phyloP scores from a whole-genome alignment of 106 monocot genomes.

The Acanthochlamys bracteata region DNA sequence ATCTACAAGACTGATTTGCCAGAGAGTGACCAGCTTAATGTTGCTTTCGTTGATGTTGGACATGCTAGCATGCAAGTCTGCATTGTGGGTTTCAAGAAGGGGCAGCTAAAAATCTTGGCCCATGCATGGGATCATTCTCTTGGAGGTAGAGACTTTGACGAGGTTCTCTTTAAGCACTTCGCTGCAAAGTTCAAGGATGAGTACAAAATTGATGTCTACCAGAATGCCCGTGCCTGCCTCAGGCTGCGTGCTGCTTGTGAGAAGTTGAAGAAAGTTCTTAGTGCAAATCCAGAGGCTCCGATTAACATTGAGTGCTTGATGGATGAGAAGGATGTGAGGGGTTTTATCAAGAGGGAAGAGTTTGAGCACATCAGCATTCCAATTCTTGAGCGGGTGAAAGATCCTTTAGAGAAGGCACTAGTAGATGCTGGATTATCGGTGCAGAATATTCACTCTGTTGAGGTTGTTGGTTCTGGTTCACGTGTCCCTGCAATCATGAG shows the following conservation, averaged over 20 bases:
- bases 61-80: conserved; percentile 83
- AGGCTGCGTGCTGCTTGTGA: conserved; percentile 64
- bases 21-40: conserved; percentile 47
- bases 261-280: conserved; percentile 82
- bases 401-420: conserved; percentile 49
- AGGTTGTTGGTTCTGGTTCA: conserved; percentile 91
- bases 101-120: conserved; percentile 46
- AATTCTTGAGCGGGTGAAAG: conserved; percentile 53
- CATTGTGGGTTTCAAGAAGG: conserved; percentile 58
- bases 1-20: conserved; percentile 73
- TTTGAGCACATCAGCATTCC: conserved; percentile 62
- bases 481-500: conserved; percentile 69
- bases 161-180: conserved; percentile 62
- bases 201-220: conserved; percentile 62
- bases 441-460: conserved; percentile 52
- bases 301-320: conserved; percentile 77
- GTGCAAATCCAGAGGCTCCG: conserved; percentile 82
- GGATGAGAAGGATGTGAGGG: conserved; percentile 85
- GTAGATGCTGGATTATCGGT: conserved; percentile 29
- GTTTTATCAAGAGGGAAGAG: conserved; percentile 69
- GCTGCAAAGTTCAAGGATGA: conserved; percentile 61
- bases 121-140: conserved; percentile 59
- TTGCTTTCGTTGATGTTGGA: conserved; percentile 80
- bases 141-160: conserved; percentile 87
- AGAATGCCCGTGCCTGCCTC: conserved; percentile 59